Evolutionary conservation across 2,329 filamentous ascomycete species (phyloP).

Genomic region (Colletotrichum gloeosporioides): DNA sequence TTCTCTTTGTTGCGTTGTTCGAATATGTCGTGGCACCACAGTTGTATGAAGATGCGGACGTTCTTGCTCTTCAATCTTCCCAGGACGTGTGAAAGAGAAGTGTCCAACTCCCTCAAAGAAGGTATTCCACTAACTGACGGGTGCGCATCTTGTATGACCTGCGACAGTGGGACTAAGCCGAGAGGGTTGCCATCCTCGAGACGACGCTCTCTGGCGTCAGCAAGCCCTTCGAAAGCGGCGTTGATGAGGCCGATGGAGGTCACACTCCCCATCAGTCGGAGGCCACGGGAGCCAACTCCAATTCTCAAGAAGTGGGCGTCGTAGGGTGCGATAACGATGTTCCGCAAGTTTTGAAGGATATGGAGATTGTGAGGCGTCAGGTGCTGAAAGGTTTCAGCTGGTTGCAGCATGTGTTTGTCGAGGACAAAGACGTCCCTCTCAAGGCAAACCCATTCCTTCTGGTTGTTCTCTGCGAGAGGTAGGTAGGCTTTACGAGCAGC

Average conservation of each 20-base stretch:
- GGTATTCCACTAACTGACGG: background rate
- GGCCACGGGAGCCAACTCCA: background rate
- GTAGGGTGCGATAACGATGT: background rate
- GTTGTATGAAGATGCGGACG: background rate
- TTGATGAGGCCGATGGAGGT: background rate
- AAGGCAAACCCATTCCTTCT: background rate
- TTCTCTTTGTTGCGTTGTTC: background rate
- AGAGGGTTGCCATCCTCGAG: background rate
- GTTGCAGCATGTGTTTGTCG: background rate
- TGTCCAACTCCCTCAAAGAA: background rate
- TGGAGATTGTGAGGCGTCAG: background rate
- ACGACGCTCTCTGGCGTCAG: background rate
- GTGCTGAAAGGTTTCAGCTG: background rate
- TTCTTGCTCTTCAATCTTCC: background rate
- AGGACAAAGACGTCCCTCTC: background rate
- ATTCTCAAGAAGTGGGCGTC: background rate
- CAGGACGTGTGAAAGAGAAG: background rate
- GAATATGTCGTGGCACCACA: background rate
- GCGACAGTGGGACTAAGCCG: background rate
- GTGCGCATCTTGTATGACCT: background rate
- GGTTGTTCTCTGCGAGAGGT: background rate
- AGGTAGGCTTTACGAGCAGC: background rate
- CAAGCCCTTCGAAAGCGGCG: background rate
- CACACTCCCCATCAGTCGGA: background rate
- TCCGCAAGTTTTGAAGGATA: background rate